A percentile compares a stretch with the other conserved stretches of the same genome.
Evolutionary conservation across 768 basidiomycete species (phyloP).

Genomic region (Fistulinella prunicolor): DNA sequence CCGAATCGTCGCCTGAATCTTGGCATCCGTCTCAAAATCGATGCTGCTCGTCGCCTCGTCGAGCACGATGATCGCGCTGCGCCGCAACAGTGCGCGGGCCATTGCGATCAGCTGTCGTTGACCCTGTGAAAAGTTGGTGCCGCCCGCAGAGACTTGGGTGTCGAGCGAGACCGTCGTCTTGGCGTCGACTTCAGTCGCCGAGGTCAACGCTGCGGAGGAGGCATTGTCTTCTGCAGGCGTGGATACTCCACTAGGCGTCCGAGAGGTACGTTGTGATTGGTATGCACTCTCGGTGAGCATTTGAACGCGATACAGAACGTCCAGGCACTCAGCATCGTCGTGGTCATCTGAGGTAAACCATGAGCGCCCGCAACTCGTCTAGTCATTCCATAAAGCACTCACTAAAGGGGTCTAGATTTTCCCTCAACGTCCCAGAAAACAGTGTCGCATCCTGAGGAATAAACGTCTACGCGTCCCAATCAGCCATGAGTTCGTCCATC

Average conservation of each 20-base stretch:
- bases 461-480: slow-evolving; percentile 53
- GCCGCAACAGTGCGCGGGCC: slow-evolving; percentile 74
- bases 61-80: slow-evolving; percentile 70
- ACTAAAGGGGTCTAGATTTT: slow-evolving; percentile 75
- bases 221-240: slow-evolving; percentile 42
- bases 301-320: slow-evolving; percentile 79
- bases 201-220: slow-evolving; percentile 40
- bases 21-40: slow-evolving; percentile 84
- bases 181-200: slow-evolving; percentile 51
- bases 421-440: slow-evolving; percentile 76
- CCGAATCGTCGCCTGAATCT: slow-evolving; percentile 85
- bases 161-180: slow-evolving; percentile 64
- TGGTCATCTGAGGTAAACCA: slow-evolving; percentile 53
- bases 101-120: slow-evolving; percentile 87
- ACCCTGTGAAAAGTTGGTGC: slow-evolving; percentile 89
- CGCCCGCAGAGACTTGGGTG: slow-evolving; percentile 80
- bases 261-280: slow-evolving; percentile 50
- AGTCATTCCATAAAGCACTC: background rate
- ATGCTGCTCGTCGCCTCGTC: slow-evolving; percentile 88
- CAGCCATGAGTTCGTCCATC: background rate
- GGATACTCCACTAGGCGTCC: slow-evolving; percentile 42
- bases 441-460: slow-evolving; percentile 76
- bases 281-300: slow-evolving; percentile 56
- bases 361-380: background rate
- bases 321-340: slow-evolving; percentile 73